Evolutionary conservation across 108 stramenopile species (phyloP).

Genomic region (Nannochloropsis gaditana): DNA sequence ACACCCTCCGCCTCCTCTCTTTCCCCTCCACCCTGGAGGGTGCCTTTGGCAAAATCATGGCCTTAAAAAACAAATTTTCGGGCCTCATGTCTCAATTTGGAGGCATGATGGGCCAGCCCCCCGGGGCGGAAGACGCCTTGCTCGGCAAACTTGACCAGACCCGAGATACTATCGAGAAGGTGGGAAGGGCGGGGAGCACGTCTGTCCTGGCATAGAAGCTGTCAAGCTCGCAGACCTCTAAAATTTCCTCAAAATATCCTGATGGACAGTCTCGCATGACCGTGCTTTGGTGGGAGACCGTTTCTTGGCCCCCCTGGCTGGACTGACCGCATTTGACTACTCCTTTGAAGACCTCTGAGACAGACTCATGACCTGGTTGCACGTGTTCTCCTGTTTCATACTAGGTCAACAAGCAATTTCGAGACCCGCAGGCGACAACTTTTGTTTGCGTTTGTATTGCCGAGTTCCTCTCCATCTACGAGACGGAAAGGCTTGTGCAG

Average conservation of each 20-base stretch:
- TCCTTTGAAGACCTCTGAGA: no score
- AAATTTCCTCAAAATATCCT: no score
- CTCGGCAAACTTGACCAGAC: constrained; percentile 82
- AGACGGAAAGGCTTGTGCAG: constrained; percentile 98
- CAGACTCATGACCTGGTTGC: no score
- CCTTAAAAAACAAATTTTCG: constrained; percentile 88
- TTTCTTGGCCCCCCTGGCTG: no score
- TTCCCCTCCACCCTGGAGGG: constrained; percentile 96
- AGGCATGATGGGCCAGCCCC: constrained; percentile 67
- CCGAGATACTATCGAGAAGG: constrained; percentile 49
- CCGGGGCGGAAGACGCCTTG: constrained; percentile 37
- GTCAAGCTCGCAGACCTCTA: no score
- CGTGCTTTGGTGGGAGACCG: no score
- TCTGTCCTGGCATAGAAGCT: no score
- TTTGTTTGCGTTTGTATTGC: constrained; percentile 99
- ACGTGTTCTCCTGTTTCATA: neutral
- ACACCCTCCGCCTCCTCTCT: constrained; percentile 88
- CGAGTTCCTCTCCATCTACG: constrained; percentile 98
- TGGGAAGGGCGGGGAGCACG: neutral
- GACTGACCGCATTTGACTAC: no score
- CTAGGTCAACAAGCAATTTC: constrained; percentile 87
- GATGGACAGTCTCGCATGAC: no score
- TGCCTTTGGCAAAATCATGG: constrained; percentile 91
- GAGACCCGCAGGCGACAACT: constrained; percentile 91
- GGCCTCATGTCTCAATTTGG: constrained; percentile 89